Evolutionary conservation across 2,329 filamentous ascomycete species (phyloP).

Genomic region (Tolypocladium guangdongense): DNA sequence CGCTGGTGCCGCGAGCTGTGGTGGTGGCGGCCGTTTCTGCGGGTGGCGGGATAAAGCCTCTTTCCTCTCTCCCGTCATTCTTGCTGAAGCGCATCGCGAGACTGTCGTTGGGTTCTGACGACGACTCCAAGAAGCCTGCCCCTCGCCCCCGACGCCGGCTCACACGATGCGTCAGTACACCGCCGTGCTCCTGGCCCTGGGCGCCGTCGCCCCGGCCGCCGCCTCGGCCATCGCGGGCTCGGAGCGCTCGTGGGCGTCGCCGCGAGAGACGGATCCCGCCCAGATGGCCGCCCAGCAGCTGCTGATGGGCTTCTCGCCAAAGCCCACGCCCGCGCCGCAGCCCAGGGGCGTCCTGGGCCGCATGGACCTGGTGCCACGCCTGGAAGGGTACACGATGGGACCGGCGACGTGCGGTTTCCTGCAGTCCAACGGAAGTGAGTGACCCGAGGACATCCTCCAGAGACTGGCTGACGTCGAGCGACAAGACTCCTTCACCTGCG

Average conservation of each 20-base stretch:
- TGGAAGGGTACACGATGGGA: constrained; percentile 16
- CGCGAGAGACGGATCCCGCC: constrained; percentile 13
- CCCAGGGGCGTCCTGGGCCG: constrained; percentile 12
- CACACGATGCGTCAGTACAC: background rate
- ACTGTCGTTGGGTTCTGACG: background rate
- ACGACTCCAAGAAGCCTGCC: background rate
- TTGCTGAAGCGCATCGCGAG: background rate
- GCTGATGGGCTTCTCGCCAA: constrained; percentile 19
- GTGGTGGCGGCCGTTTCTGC: background rate
- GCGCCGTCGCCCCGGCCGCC: background rate
- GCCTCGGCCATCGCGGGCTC: constrained; percentile 6
- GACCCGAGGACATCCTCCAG: too few relatives aligned
- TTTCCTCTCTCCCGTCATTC: background rate
- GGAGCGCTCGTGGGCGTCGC: constrained; percentile 17
- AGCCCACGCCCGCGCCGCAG: constrained; percentile 18
- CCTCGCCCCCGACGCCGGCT: background rate
- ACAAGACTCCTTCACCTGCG: constrained; percentile 19
- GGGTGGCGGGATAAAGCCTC: background rate
- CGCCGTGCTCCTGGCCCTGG: background rate
- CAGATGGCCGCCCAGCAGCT: constrained; percentile 11
- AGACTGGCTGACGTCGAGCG: background rate
- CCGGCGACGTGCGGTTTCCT: constrained; percentile 21
- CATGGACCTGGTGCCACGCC: constrained; percentile 16
- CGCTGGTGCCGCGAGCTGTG: too few relatives aligned
- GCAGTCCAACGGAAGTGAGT: constrained; percentile 16